Base-by-base conservation (phyloP, 345 rosid species). In the Eucalyptus lansdowneana region DNA sequence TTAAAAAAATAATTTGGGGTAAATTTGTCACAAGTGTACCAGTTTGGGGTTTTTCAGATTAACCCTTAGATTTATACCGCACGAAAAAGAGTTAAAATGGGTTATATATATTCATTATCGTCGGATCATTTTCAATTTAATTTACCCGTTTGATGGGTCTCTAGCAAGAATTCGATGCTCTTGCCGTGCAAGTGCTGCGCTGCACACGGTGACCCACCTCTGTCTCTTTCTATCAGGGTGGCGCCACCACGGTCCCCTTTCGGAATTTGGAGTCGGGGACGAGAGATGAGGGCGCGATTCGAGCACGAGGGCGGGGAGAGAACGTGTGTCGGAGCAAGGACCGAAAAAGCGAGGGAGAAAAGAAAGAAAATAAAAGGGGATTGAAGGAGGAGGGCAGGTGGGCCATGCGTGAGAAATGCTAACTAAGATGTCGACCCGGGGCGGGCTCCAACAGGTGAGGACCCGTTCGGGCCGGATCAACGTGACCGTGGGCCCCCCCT, bases 91-190 rank as follows among this genome's bases (percentile, higher is more conserved):
- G 2, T 19, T 53, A 53, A 53, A 53, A 53, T 53, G 11, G 5
- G 5, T 21, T 8, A 53, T 7, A 21, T 21, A 21, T 4, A 53
- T 53, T 53, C 5, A 53, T 21, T 8, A 21, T 53, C 0, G 10
- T 56, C 6, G 14, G 29, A 56, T 56, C 14, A 24, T 24, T 56
- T 56, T 4, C 14, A 6, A 56, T 56, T 4, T 10, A 56, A 24
- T 56, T 1, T 24, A 56, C 0, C 29, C 3, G 6, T 9, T 56
- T 2, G 6, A 56, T 0, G 13, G 62, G 2, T 45, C 47, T 56
- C 6, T 10, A 2, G 29, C 14, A 4, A 24, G 13, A 11, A 11
- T 24, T 56, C 6, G 62, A 56, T 56, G 29, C 62, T 56, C 62
- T 8, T 4, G 13, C 14, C 3, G 14, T 56, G 62, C 29, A 56